phyloP scores from a whole-genome alignment of 441 rosid species.

The Erysimum cheiri region DNA sequence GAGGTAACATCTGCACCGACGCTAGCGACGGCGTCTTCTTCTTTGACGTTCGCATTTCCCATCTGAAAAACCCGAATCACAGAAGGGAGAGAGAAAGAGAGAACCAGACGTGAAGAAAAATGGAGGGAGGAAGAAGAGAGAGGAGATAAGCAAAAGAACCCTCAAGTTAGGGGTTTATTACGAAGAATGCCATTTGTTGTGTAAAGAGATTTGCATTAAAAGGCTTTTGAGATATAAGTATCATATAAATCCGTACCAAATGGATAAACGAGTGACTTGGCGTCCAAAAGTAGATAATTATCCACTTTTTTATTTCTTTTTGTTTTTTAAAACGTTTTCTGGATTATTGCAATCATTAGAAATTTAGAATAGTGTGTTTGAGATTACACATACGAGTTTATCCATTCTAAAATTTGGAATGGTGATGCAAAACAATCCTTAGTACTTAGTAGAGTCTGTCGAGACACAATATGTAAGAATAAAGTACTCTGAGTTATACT shows the following conservation, averaged over 20 bases:
- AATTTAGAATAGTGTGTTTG: too few species aligned
- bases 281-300: constrained; percentile 37
- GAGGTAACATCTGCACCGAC: constrained; percentile 36
- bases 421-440: too few species aligned
- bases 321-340: not conserved
- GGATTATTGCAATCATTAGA: not conserved
- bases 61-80: constrained; percentile 47
- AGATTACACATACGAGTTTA: too few species aligned
- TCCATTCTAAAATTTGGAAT: too few species aligned
- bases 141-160: not conserved
- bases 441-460: too few species aligned
- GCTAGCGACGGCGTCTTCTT: constrained; percentile 43
- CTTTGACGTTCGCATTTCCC: constrained; percentile 81
- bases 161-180: constrained; percentile 30
- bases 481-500: too few species aligned
- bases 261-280: constrained; percentile 46
- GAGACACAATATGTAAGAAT: too few species aligned
- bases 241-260: constrained; percentile 39
- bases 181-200: constrained; percentile 32
- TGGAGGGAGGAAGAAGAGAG: constrained; percentile 46
- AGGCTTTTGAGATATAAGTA: not conserved
- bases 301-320: not conserved
- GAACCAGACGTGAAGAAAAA: constrained; percentile 43
- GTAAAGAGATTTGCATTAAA: constrained; percentile 10
- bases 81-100: constrained; percentile 23